These are phyloP conservation scores for Nicotiana paniculata DNA, from an alignment of 257 asterid species.

Conservation along the genomic window DNA sequence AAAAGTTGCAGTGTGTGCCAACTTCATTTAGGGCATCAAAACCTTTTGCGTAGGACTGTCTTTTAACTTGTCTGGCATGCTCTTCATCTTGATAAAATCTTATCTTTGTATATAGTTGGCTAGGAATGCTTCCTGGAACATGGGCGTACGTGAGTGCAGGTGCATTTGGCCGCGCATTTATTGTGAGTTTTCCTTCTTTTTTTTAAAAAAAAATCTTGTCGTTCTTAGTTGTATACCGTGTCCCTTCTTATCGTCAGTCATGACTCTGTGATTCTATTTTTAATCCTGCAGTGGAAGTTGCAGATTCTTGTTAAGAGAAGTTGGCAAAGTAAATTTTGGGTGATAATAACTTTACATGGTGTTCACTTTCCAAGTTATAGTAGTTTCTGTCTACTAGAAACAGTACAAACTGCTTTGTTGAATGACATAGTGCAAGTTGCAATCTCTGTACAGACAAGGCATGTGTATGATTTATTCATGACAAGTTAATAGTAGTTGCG, in stretches of 20 bases:
- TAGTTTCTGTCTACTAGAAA: no score
- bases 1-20: not conserved
- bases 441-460: no score
- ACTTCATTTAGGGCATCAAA: not conserved
- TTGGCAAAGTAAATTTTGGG: no score
- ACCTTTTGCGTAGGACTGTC: not conserved
- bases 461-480: not conserved
- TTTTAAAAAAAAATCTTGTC: not conserved
- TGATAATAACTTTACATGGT: no score
- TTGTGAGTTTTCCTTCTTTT: conserved; percentile 45
- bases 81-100: not conserved
- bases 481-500: not conserved
- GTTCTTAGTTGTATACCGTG: not conserved
- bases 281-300: not conserved
- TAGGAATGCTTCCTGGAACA: conserved; percentile 97
- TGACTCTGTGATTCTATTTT: not conserved
- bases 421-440: no score
- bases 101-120: conserved; percentile 56
- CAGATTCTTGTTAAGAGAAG: no score
- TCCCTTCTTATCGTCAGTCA: not conserved
- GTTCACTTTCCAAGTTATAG: no score
- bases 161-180: conserved; percentile 90
- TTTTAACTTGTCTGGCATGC: not conserved
- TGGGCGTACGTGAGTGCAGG: conserved; percentile 99
- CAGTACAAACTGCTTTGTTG: no score